Evolutionary conservation across 139 green algal species (phyloP).

Genomic region (Micromonas commoda): DNA sequence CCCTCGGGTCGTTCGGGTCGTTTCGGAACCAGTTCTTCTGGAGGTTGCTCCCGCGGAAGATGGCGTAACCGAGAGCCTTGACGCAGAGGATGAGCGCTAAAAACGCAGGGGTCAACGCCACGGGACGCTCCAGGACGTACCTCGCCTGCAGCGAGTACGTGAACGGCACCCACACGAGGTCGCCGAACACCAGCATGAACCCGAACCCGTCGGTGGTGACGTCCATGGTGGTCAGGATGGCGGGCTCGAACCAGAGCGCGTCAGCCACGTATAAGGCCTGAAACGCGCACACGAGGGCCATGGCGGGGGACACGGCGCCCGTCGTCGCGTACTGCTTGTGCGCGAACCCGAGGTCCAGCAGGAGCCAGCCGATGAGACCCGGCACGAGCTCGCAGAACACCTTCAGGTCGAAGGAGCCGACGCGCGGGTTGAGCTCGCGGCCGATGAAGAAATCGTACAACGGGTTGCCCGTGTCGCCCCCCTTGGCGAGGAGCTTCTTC

Average conservation of each 20-base stretch:
- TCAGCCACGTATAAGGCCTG: constrained; percentile 30
- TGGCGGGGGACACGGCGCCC: constrained; percentile 4
- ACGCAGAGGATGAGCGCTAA: not conserved
- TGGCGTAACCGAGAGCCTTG: constrained; percentile 59
- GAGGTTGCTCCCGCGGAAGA: constrained; percentile 88
- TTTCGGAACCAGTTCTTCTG: constrained; percentile 83
- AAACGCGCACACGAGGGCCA: constrained; percentile 29
- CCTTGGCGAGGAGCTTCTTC: constrained; percentile 20
- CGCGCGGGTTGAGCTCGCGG: constrained; percentile 33
- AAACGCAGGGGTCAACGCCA: not conserved
- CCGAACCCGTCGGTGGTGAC: constrained; percentile 97
- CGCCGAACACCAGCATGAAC: constrained; percentile 97
- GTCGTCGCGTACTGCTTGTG: constrained; percentile 8
- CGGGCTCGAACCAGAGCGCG: constrained; percentile 30
- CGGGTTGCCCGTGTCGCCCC: constrained; percentile 32
- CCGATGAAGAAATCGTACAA: constrained; percentile 42
- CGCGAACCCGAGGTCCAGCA: constrained; percentile 30
- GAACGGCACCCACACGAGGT: constrained; percentile 96
- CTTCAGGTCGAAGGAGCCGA: constrained; percentile 35
- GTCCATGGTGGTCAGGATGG: constrained; percentile 95
- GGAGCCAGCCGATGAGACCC: constrained; percentile 32
- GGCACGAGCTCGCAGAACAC: constrained; percentile 38
- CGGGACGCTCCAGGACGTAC: constrained; percentile 62
- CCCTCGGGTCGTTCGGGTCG: constrained; percentile 37
- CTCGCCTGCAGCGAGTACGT: constrained; percentile 80